These are phyloP conservation scores for Dunaliella primolecta DNA, from an alignment of 139 green algal species.

Conservation along the genomic window DNA sequence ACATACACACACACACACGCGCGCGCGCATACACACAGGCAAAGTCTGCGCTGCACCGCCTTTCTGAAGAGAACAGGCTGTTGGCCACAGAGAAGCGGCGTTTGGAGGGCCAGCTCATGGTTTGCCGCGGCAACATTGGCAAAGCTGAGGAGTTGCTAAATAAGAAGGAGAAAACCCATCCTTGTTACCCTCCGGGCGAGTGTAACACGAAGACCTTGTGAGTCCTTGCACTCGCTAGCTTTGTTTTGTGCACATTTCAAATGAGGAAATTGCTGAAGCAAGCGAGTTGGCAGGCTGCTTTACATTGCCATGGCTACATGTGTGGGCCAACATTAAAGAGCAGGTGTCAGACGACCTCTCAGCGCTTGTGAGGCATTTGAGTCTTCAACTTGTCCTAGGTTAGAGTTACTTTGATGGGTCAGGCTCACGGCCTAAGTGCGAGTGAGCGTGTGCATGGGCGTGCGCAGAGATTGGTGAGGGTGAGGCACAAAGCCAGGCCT, in stretches of 20 bases:
- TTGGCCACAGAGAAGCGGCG: slow-evolving; percentile 12
- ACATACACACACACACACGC: background rate
- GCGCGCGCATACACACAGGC: background rate
- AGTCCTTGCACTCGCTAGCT: background rate
- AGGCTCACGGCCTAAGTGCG: no score
- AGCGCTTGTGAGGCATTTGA: no score
- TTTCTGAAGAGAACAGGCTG: slow-evolving; percentile 5
- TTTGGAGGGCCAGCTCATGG: slow-evolving; percentile 9
- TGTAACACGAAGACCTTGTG: background rate
- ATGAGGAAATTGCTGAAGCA: background rate
- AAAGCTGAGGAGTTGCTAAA: slow-evolving; percentile 31
- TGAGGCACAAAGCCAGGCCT: no score
- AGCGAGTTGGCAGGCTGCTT: background rate
- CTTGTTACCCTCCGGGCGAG: background rate
- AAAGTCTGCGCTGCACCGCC: background rate
- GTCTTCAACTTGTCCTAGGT: no score
- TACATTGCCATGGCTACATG: background rate
- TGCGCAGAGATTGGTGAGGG: no score
- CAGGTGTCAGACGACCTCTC: background rate
- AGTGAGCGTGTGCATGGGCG: no score
- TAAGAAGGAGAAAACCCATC: slow-evolving; percentile 2
- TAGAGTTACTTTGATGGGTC: no score
- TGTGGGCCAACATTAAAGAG: background rate
- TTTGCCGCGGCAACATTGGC: slow-evolving; percentile 6
- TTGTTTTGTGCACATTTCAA: no score